Evolutionary conservation across 164 flowering plant species (phyloP).

Genomic region (Litsea cubeba): DNA sequence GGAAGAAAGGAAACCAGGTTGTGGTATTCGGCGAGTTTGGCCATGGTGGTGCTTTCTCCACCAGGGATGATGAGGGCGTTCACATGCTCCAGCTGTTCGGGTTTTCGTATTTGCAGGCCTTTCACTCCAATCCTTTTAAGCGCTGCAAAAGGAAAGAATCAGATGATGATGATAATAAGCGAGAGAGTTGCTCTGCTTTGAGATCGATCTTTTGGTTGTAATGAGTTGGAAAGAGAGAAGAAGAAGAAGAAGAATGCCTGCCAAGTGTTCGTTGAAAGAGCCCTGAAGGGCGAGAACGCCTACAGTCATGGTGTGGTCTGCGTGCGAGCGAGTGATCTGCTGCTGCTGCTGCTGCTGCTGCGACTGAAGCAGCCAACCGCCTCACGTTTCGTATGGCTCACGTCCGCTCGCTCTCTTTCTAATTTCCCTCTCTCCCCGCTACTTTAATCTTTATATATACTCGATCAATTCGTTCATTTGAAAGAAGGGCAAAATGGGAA

Average conservation of each 20-base stretch:
- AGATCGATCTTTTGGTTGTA: too few species aligned
- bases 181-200: not conserved
- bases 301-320: slow-evolving; percentile 43
- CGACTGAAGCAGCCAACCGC: not conserved
- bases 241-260: slow-evolving; percentile 37
- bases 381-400: not conserved
- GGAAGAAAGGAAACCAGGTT: slow-evolving; percentile 50
- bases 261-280: slow-evolving; percentile 92
- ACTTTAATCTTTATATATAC: too few species aligned
- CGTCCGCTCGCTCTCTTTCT: not conserved
- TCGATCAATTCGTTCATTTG: too few species aligned
- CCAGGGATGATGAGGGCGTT: slow-evolving; percentile 87
- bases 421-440: too few species aligned
- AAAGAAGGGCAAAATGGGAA: too few species aligned
- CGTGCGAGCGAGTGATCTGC: not conserved
- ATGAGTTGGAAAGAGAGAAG: not conserved
- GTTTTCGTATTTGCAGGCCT: slow-evolving; percentile 82
- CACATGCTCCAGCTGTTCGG: slow-evolving; percentile 67
- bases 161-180: not conserved
- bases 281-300: slow-evolving; percentile 97
- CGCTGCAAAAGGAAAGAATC: slow-evolving; percentile 27
- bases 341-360: too few species aligned
- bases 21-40: slow-evolving; percentile 85
- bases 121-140: slow-evolving; percentile 75
- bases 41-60: slow-evolving; percentile 99